Percentiles rank a stretch among this genome's conserved stretches.
Evolutionary conservation across 2,329 filamentous ascomycete genomes (phyloP).

Genomic region (Chlorencoelia australis): DNA sequence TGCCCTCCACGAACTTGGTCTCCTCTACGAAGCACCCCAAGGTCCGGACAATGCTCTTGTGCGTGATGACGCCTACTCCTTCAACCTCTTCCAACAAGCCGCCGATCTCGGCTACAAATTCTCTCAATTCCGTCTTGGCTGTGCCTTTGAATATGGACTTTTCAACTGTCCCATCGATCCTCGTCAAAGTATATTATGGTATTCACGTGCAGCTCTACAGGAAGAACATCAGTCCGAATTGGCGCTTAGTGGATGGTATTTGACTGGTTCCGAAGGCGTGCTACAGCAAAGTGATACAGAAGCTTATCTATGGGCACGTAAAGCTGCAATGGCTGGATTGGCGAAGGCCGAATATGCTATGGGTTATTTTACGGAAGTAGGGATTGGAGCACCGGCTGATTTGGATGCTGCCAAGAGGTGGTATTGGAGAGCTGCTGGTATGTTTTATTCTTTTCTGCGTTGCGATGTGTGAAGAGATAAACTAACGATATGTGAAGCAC

Average conservation of each 20-base stretch:
- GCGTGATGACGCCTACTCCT: constrained; percentile 71
- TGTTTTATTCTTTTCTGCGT: constrained; percentile 33
- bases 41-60: constrained; percentile 58
- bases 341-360: constrained; percentile 96
- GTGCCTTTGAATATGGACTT: constrained; percentile 80
- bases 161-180: constrained; percentile 77
- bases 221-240: constrained; percentile 91
- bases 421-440: constrained; percentile 96
- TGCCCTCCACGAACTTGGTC: constrained; percentile 77
- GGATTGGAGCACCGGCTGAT: constrained; percentile 78
- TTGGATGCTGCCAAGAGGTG: constrained; percentile 93
- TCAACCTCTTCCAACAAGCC: constrained; percentile 74
- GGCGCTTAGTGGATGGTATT: constrained; percentile 81
- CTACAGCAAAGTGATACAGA: constrained; percentile 89
- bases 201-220: constrained; percentile 80
- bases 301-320: constrained; percentile 93
- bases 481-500: constrained; percentile 45
- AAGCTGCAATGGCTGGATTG: constrained; percentile 77
- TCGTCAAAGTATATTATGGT: constrained; percentile 83
- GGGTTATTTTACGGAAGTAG: constrained; percentile 94
- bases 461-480: not conserved
- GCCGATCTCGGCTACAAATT: constrained; percentile 90
- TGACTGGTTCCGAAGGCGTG: constrained; percentile 82
- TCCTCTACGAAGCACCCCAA: constrained; percentile 46
- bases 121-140: constrained; percentile 81